phyloP scores from a whole-genome alignment of 805 yeast genomes.

The Starmerella bacillaris region DNA sequence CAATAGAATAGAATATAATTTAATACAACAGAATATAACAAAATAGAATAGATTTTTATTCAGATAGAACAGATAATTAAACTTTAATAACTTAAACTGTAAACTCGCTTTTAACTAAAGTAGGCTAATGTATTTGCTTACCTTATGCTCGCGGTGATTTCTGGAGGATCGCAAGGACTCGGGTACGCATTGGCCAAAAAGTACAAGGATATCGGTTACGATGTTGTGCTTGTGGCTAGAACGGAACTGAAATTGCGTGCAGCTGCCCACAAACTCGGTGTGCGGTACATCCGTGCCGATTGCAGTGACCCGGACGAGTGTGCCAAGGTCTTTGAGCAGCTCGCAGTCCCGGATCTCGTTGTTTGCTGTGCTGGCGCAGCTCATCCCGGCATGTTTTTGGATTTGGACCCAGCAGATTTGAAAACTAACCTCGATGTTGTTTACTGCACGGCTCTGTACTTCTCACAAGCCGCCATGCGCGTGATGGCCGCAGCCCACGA shows the following conservation, averaged over 20 bases:
- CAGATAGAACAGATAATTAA: too few relatives aligned
- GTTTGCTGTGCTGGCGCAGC: conserved; percentile 82
- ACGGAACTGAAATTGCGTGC: conserved; percentile 39
- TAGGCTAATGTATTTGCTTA: too few relatives aligned
- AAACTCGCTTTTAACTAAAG: too few relatives aligned
- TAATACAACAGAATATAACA: too few relatives aligned
- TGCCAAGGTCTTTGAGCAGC: conserved; percentile 27
- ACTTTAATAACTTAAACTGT: too few relatives aligned
- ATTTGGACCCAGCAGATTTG: conserved; percentile 41
- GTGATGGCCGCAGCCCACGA: conserved; percentile 20
- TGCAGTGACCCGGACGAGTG: conserved; percentile 39
- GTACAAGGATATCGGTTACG: conserved; percentile 37
- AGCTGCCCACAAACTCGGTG: conserved; percentile 32
- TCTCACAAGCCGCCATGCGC: conserved; percentile 42
- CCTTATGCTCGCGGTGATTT: conserved; percentile 43
- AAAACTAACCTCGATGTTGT: conserved; percentile 46
- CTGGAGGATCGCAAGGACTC: conserved; percentile 91
- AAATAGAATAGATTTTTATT: background rate
- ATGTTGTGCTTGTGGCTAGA: conserved; percentile 61
- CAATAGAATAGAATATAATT: too few relatives aligned
- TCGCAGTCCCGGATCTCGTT: conserved; percentile 45
- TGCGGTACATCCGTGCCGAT: conserved; percentile 42
- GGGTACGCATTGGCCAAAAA: conserved; percentile 62
- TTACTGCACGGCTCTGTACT: conserved; percentile 53
- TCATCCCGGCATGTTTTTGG: conserved; percentile 57